Percentiles rank a stretch among this genome's conserved stretches.
Conservation (phyloP, 2,329 filamentous ascomycete genomes). For the Pseudogymnoascus sp. region DNA sequence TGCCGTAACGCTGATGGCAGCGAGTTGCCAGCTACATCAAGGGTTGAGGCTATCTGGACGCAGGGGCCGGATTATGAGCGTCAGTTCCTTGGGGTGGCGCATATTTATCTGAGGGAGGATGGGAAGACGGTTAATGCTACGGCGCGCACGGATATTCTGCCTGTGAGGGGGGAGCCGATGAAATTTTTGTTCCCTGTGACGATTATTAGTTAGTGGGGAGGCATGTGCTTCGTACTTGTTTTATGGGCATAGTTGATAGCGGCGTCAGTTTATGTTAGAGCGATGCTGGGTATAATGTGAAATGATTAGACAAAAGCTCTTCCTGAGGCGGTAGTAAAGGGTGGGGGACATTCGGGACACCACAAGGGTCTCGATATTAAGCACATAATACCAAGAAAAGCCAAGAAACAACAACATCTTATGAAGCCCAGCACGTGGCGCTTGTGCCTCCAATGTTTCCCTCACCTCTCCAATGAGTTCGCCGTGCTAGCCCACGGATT, state of each 20-base stretch:
- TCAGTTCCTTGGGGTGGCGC: conserved; percentile 20
- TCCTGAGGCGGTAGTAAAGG: background rate
- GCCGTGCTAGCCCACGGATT: background rate
- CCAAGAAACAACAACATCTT: background rate
- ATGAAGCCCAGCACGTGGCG: background rate
- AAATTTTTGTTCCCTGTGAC: background rate
- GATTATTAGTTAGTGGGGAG: background rate
- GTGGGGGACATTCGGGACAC: background rate
- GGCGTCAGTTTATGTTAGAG: background rate
- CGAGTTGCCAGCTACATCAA: conserved; percentile 11
- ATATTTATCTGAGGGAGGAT: conserved; percentile 17
- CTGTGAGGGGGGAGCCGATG: background rate
- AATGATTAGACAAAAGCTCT: background rate
- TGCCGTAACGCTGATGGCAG: conserved; percentile 17
- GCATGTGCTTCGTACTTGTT: background rate
- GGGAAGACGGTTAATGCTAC: background rate
- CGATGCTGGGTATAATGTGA: background rate
- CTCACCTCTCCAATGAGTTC: background rate
- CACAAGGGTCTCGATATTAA: background rate
- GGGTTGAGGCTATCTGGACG: conserved; percentile 20
- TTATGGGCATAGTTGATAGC: background rate
- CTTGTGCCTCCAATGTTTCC: background rate
- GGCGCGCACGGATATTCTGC: background rate
- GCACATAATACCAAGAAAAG: background rate
- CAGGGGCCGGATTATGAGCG: conserved; percentile 14